These are phyloP conservation scores for Monsonia emarginata DNA, from an alignment of 441 rosid species.

Conservation along the genomic window DNA sequence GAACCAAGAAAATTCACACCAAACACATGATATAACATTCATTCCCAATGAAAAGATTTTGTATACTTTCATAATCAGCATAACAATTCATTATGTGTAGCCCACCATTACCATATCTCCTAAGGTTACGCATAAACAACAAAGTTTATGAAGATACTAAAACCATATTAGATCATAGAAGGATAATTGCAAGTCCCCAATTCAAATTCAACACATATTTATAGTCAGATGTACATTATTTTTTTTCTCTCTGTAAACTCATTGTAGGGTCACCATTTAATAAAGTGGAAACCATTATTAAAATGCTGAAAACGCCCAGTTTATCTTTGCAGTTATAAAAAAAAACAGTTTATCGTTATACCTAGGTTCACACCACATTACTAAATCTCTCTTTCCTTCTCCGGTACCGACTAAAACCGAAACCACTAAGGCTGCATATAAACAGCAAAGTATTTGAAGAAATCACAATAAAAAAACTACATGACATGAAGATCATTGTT, in stretches of 20 bases:
- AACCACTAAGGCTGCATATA: not conserved
- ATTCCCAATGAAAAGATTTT: not conserved
- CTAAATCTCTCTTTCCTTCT: not conserved
- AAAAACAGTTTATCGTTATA: not conserved
- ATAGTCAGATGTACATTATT: not conserved
- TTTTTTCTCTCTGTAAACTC: not conserved
- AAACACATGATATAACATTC: not conserved
- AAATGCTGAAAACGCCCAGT: not conserved
- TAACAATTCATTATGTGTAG: not conserved
- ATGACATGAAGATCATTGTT: not conserved
- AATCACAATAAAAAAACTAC: not conserved
- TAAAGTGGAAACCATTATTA: not conserved
- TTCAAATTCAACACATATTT: not conserved
- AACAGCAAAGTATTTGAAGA: not conserved
- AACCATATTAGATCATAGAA: not conserved
- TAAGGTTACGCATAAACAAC: not conserved
- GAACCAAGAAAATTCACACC: conserved; percentile 10
- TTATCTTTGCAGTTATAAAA: not conserved
- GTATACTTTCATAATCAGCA: not conserved
- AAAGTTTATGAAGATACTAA: not conserved
- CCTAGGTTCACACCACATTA: not conserved
- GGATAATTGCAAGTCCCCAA: not conserved
- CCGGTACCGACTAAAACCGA: not conserved
- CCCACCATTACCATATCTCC: not conserved
- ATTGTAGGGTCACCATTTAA: not conserved